Base-by-base conservation (phyloP, 306 rosid species). In the Aeschynomene evenia region DNA sequence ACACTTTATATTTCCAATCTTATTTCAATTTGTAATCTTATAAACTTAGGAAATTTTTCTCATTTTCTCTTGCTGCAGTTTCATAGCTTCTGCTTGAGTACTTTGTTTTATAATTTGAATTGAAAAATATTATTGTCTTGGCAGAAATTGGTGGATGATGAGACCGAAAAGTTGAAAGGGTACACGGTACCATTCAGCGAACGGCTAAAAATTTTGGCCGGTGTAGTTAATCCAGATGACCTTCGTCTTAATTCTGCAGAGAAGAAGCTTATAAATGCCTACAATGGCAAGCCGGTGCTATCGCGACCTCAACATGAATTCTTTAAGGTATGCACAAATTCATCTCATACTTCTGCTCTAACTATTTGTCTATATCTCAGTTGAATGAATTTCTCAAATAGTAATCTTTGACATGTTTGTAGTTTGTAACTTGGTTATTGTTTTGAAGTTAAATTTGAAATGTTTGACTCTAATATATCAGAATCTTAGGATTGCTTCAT, bases 301-400 rank as follows among this genome's bases (percentile, higher is more conserved):
- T 93, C 98, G 0, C 91, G 98, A 18, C 98, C 98, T 71, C 98
- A 93, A 63, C 98, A 93, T 62, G 77, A 64, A 12, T 93, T 93
- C 85, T 85, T 72, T 76, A 71, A 45, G 96, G 98, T 92, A 77
- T 20, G 45, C 14, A 45, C 9, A 59, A 43, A 15, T 63, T 60
- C 16, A 43, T 56, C 58, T 48, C 43, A 57, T 33, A 12, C n/a
- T n/a, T n/a, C n/a, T n/a, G 10, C 20, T 39, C 53, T 43, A 58
- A 28, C 42, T 33, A 26, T n/a, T 11, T 33, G 16, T 40, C 11
- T 34, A 55, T n/a, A 55, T 49, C 19, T 24, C 9, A 18, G 42
- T 52, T 40, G 24, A 29, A 21, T 49, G 39, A 53, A 21, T 54
- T 4, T 56, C 22, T 43, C 42, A 74, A 45, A 20, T 56, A 56